Percentiles rank a stretch among this genome's conserved stretches.
phyloP scores from a whole-genome alignment of 108 stramenopile genomes.

The Hondaea fermentalgiana region DNA sequence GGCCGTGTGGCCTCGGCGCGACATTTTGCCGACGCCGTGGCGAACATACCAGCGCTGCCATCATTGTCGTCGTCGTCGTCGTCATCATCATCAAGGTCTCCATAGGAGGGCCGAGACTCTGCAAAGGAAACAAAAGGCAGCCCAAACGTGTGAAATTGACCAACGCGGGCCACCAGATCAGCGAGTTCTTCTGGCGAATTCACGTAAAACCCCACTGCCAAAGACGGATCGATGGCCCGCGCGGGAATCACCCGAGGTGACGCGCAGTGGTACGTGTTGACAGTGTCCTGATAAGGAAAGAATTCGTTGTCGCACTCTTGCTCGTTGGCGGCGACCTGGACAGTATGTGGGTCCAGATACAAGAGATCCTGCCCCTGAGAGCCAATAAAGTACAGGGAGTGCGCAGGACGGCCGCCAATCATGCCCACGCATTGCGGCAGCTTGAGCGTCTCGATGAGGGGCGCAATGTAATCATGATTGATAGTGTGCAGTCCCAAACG shows the following conservation, averaged over 20 bases:
- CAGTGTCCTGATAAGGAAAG: neutral
- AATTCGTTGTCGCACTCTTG: constrained; percentile 8
- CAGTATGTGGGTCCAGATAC: constrained; percentile 45
- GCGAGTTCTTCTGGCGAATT: constrained; percentile 24
- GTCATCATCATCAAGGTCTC: neutral
- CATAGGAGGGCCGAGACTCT: neutral
- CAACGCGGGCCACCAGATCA: constrained; percentile 12
- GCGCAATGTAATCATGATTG: neutral
- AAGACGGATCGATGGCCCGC: constrained; percentile 38
- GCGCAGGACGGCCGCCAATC: constrained; percentile 45
- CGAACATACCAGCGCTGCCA: neutral
- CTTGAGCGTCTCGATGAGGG: constrained; percentile 13
- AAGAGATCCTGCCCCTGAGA: constrained; percentile 12
- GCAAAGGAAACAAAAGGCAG: neutral
- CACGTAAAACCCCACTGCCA: constrained; percentile 43
- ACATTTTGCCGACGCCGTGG: too few relatives aligned
- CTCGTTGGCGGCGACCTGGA: constrained; percentile 22
- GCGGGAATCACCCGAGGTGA: constrained; percentile 28
- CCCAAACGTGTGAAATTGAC: neutral
- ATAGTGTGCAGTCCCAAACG: constrained; percentile 14
- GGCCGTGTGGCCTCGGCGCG: too few relatives aligned
- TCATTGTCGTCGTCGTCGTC: neutral
- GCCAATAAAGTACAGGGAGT: constrained; percentile 48
- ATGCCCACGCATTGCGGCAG: constrained; percentile 42
- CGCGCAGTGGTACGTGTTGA: constrained; percentile 18